A percentile compares a stretch with the other conserved stretches of the same genome.
These are phyloP conservation scores for Microbotryomycetes sp. DNA, from an alignment of 1,284 basidiomycete species.

Conservation along the genomic window DNA sequence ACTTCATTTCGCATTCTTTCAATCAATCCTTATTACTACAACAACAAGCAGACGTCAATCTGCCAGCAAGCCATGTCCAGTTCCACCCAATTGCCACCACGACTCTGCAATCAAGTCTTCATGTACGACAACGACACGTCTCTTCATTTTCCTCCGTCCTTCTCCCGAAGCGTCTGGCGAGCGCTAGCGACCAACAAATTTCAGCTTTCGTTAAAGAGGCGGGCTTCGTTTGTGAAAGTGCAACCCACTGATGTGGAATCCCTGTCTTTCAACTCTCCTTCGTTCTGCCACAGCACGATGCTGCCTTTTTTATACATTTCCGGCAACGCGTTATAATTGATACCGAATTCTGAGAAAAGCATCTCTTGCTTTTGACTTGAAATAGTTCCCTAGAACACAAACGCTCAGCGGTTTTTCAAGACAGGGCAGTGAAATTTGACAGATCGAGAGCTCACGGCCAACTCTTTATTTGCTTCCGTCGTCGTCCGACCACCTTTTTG, in stretches of 20 bases:
- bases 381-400: slow-evolving; percentile 60
- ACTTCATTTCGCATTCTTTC: not conserved
- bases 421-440: not conserved
- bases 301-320: slow-evolving; percentile 79
- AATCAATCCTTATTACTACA: not conserved
- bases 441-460: not conserved
- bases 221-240: too few species aligned
- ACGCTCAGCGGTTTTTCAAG: slow-evolving; percentile 2
- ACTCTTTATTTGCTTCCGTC: slow-evolving; percentile 52
- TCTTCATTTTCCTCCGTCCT: slow-evolving; percentile 36
- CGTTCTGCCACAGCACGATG: slow-evolving; percentile 62
- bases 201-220: too few species aligned
- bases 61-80: not conserved
- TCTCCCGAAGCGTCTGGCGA: slow-evolving; percentile 41
- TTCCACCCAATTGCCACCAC: slow-evolving; percentile 57
- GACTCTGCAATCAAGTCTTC: slow-evolving; percentile 74
- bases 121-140: slow-evolving; percentile 54
- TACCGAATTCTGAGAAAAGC: slow-evolving; percentile 66
- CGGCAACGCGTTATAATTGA: slow-evolving; percentile 80
- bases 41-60: not conserved
- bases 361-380: slow-evolving; percentile 88
- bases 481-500: slow-evolving; percentile 67
- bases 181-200: too few species aligned
- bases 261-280: too few species aligned
- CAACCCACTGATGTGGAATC: too few species aligned